phyloP scores from a whole-genome alignment of 2,329 filamentous ascomycete species.

The Venturia pyrina region DNA sequence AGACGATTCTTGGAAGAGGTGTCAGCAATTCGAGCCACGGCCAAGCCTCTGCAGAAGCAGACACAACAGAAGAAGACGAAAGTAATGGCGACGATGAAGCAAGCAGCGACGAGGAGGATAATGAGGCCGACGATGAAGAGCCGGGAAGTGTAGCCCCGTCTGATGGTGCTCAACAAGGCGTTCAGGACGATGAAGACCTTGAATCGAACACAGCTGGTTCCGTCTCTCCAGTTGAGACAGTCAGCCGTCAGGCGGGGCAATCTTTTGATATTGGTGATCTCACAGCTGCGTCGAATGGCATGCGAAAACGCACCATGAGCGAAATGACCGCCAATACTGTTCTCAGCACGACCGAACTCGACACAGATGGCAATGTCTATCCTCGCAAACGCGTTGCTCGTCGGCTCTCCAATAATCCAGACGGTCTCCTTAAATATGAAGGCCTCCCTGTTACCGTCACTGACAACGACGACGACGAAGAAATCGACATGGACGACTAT shows the following conservation, averaged over 20 bases:
- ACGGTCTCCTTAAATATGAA: conserved; percentile 28
- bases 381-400: conserved; percentile 28
- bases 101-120: conserved; percentile 18
- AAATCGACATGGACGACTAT: conserved; percentile 13
- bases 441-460: conserved; percentile 23
- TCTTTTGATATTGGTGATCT: conserved; percentile 17
- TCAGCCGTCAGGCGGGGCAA: conserved; percentile 18
- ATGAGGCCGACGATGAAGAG: conserved; percentile 26
- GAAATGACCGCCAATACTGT: conserved; percentile 28
- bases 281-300: conserved; percentile 14
- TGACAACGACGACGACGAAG: conserved; percentile 21
- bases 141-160: conserved; percentile 25
- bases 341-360: conserved; percentile 16
- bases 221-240: background rate
- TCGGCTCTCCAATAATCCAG: conserved; percentile 24
- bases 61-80: conserved; percentile 20
- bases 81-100: conserved; percentile 13
- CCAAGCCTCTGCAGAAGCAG: conserved; percentile 24
- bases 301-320: conserved; percentile 30
- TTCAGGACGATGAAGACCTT: conserved; percentile 11
- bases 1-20: conserved; percentile 16
- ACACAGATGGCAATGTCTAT: conserved; percentile 16
- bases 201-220: conserved; percentile 23
- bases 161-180: conserved; percentile 23
- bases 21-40: conserved; percentile 21